Conservation (phyloP, 148 eudicot species). For the Vaccinium myrtillus region DNA sequence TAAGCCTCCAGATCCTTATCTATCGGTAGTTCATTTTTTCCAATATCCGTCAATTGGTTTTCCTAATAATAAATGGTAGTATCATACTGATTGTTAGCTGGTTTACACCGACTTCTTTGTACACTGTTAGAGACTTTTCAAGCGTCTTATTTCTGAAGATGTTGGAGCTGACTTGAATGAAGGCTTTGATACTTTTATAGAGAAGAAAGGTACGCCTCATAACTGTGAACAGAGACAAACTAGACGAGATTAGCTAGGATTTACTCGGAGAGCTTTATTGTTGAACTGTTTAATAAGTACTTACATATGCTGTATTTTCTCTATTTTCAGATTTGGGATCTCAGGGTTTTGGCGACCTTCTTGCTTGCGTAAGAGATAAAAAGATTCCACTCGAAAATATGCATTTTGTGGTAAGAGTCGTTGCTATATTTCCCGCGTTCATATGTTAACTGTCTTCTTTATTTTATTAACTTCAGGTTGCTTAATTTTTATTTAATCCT, state of each 20-base stretch:
- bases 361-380: constrained; percentile 77
- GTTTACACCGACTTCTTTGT: constrained; percentile 15
- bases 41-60: background rate
- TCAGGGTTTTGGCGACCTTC: constrained; percentile 89
- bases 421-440: constrained; percentile 3
- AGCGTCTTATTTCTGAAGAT: constrained; percentile 91
- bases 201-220: constrained; percentile 62
- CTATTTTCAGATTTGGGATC: constrained; percentile 80
- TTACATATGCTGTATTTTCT: constrained; percentile 13
- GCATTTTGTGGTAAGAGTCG: constrained; percentile 87
- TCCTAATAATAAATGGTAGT: background rate
- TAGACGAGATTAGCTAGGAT: background rate
- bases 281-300: constrained; percentile 9
- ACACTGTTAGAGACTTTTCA: constrained; percentile 78
- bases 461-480: constrained; percentile 15
- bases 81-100: background rate
- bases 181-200: constrained; percentile 86
- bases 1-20: constrained; percentile 33
- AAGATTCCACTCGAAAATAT: constrained; percentile 79
- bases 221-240: background rate
- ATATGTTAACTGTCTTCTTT: constrained; percentile 9
- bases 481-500: constrained; percentile 12
- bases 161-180: constrained; percentile 90
- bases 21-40: constrained; percentile 3
- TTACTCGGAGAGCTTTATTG: background rate